Evolutionary conservation across 2,329 filamentous ascomycete species (phyloP).

Genomic region (Paecilomyces variotii): DNA sequence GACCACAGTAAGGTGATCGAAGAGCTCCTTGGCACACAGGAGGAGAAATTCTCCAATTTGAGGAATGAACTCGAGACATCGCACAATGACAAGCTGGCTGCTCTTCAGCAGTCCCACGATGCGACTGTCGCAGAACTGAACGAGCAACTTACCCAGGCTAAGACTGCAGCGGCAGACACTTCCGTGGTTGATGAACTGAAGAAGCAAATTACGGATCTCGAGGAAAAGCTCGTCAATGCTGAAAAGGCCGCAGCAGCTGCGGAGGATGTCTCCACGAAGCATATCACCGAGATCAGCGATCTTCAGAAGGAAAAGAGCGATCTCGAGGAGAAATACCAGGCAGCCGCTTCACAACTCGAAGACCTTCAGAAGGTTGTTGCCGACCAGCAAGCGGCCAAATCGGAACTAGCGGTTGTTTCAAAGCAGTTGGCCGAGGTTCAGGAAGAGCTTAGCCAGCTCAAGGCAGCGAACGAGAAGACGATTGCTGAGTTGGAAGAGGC

Average conservation of each 20-base stretch:
- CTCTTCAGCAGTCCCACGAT: constrained; percentile 29
- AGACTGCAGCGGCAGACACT: constrained; percentile 28
- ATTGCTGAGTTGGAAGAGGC: constrained; percentile 25
- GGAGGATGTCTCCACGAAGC: constrained; percentile 36
- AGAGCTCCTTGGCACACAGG: constrained; percentile 31
- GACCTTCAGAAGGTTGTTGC: constrained; percentile 77
- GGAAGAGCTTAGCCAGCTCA: constrained; percentile 24
- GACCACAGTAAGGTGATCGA: constrained; percentile 34
- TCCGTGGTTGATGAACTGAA: constrained; percentile 30
- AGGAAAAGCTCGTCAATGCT: constrained; percentile 53
- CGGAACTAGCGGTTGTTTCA: constrained; percentile 58
- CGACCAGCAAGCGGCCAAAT: constrained; percentile 65
- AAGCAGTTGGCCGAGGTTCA: constrained; percentile 37
- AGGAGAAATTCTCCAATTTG: constrained; percentile 30
- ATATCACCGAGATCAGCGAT: constrained; percentile 41
- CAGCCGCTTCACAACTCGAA: constrained; percentile 53
- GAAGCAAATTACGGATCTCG: constrained; percentile 43
- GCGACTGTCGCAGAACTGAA: constrained; percentile 22
- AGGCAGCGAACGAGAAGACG: constrained; percentile 20
- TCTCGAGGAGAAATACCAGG: constrained; percentile 33
- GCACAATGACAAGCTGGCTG: constrained; percentile 26
- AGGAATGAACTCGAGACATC: constrained; percentile 28
- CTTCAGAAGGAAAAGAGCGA: constrained; percentile 35
- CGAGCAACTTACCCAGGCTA: constrained; percentile 27
- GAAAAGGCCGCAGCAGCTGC: constrained; percentile 29